These are phyloP conservation scores for Suillus bovinus DNA, from an alignment of 768 basidiomycete species.

Conservation along the genomic window DNA sequence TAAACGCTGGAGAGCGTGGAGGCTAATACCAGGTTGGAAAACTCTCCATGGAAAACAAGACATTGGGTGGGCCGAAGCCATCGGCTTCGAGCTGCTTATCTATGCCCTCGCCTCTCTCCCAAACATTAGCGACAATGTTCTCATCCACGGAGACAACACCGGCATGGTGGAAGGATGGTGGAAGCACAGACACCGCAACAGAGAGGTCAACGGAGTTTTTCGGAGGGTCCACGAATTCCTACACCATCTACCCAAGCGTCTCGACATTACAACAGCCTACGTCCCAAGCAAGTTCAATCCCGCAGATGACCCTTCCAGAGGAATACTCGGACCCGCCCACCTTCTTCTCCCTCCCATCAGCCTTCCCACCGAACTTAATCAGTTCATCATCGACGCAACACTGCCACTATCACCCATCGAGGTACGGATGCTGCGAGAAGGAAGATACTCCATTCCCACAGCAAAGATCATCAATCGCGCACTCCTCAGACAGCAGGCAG, in stretches of 20 bases:
- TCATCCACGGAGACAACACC: conserved; percentile 11
- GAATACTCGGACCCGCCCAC: background rate
- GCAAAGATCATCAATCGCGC: background rate
- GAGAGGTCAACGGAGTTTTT: conserved; percentile 31
- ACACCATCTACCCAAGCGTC: too few species aligned
- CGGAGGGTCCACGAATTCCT: conserved; percentile 12
- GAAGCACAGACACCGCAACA: too few species aligned
- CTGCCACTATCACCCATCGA: background rate
- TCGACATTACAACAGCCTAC: background rate
- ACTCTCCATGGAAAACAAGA: background rate
- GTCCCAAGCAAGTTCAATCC: conserved; percentile 9
- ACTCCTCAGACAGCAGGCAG: background rate
- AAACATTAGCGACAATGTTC: background rate
- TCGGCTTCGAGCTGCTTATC: conserved; percentile 15
- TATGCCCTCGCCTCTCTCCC: conserved; percentile 2
- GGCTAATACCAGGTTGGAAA: conserved; percentile 18
- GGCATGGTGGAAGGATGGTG: conserved; percentile 34
- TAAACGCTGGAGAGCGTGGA: conserved; percentile 26
- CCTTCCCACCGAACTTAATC: background rate
- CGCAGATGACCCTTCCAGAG: conserved; percentile 12
- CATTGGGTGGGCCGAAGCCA: conserved; percentile 20
- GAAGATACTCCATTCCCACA: conserved; percentile 3
- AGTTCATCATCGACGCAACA: conserved; percentile 5
- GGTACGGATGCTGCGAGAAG: background rate
- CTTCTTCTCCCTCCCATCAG: conserved; percentile 17